A percentile compares a stretch with the other conserved stretches of the same genome.
phyloP scores from a whole-genome alignment of 176 grass and related monocot genomes.

The Neostapfia colusana region DNA sequence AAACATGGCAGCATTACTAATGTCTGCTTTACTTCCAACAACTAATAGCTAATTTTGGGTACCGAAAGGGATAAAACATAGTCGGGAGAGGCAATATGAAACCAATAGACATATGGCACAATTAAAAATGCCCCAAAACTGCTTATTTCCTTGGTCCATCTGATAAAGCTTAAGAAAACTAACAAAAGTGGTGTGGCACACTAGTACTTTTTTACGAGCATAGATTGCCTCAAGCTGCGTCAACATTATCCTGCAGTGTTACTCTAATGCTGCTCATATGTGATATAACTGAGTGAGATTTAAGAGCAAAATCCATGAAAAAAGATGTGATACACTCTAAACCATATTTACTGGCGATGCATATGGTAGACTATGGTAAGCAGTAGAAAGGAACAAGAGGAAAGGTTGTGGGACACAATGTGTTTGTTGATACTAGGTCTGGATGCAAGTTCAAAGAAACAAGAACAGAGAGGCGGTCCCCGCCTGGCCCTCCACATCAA shows the following conservation, averaged over 20 bases:
- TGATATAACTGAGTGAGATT: constrained; percentile 7
- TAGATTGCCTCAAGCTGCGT: neutral
- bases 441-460: constrained; percentile 4
- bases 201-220: neutral
- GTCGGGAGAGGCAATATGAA: constrained; percentile 1
- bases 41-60: neutral
- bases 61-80: neutral
- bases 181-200: neutral
- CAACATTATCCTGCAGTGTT: neutral
- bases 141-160: neutral
- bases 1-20: neutral
- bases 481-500: neutral
- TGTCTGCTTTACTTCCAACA: too few relatives aligned
- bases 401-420: neutral
- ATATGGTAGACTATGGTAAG: neutral
- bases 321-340: neutral
- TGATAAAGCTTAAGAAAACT: constrained; percentile 5
- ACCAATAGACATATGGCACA: neutral
- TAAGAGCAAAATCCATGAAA: neutral
- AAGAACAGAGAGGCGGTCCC: neutral
- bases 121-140: neutral
- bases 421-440: neutral
- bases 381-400: neutral
- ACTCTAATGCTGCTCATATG: neutral
- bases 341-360: constrained; percentile 13